Base-by-base conservation (phyloP, 768 basidiomycete species). In the Mycena metata region DNA sequence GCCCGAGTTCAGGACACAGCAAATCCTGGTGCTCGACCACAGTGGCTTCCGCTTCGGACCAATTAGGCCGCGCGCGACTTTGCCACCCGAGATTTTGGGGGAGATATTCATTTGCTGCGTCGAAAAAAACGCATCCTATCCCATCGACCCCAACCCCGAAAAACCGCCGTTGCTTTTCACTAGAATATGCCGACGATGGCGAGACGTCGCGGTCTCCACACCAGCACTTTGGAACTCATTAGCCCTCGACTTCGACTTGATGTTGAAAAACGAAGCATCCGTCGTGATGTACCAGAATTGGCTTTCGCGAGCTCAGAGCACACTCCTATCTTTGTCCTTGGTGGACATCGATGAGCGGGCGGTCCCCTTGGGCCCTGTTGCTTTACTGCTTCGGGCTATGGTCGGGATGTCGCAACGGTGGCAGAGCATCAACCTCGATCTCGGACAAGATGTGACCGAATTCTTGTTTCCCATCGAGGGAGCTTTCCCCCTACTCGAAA, bases 41-140 rank as follows among this genome's bases (percentile, higher is more conserved):
- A 10, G 15, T 10, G 5, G 9, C 39, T 15, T 39, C 15, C 39
- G 39, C 5, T 39, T 39, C 9, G 39, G 39, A 15, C 39, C 39
- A 10, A 39, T 39, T 10, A 39, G 5, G 11, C 39, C 15, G 39
- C 39, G 39, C 39, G 39, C 10, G 33, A 36, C 51, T n/a, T n/a
- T 52, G 33, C 51, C 51, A 35, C 51, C 51, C 19, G 51, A 52
- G n/a, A 52, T 52, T 10, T 21, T 52, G 51, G 33, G 33, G 4
- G 60, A 67, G n/a, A 72, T 74, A 30, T 74, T 74, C 52, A 10
- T 59, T 0, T 60, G 59, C 2, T 70, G 71, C 26, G 52, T 74
- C 5, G 71, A 71, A 11, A 24, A 50, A 33, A 56, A 65, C 19
- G 70, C 66, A 57, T 36, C 66, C 4, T 41, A 49, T 19, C 70